A percentile compares a stretch with the other conserved stretches of the same genome.
These are phyloP conservation scores for Ophiostoma quercus DNA, from an alignment of 2,329 filamentous ascomycete genomes.

Conservation along the genomic window DNA sequence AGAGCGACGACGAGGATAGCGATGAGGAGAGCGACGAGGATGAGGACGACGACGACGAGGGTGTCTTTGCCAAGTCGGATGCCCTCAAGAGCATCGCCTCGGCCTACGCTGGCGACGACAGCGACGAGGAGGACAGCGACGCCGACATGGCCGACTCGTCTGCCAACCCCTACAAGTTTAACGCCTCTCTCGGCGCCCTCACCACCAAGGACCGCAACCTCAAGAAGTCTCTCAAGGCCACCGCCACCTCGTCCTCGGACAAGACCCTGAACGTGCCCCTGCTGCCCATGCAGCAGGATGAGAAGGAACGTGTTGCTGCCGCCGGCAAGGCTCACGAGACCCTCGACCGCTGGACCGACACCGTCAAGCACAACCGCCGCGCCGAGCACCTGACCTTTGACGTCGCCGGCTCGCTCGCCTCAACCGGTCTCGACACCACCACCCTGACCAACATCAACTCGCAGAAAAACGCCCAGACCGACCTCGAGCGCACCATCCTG, in stretches of 20 bases:
- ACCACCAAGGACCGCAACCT: conserved; percentile 34
- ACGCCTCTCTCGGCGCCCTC: conserved; percentile 2
- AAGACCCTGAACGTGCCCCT: conserved; percentile 78
- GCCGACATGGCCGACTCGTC: conserved; percentile 37
- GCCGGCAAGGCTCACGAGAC: conserved; percentile 91
- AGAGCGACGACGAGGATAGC: conserved; percentile 8
- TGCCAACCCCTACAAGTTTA: conserved; percentile 23
- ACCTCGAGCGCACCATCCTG: conserved; percentile 80
- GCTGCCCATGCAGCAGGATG: conserved; percentile 79
- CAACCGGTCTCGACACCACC: conserved; percentile 50
- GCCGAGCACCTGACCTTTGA: conserved; percentile 90
- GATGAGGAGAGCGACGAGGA: conserved; percentile 16
- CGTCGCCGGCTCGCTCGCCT: conserved; percentile 64
- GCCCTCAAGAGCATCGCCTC: conserved; percentile 65
- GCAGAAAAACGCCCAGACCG: conserved; percentile 61
- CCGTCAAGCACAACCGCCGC: conserved; percentile 86
- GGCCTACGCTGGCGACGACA: conserved; percentile 54
- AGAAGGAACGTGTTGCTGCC: conserved; percentile 72
- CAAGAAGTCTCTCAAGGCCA: conserved; percentile 71
- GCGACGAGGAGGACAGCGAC: conserved; percentile 41
- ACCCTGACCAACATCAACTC: conserved; percentile 55
- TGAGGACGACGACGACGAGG: conserved; percentile 13
- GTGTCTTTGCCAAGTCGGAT: conserved; percentile 33
- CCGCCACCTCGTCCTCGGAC: conserved; percentile 52
- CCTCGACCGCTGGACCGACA: conserved; percentile 85